Base-by-base conservation (phyloP, 345 rosid species). In the Excoecaria agallocha region DNA sequence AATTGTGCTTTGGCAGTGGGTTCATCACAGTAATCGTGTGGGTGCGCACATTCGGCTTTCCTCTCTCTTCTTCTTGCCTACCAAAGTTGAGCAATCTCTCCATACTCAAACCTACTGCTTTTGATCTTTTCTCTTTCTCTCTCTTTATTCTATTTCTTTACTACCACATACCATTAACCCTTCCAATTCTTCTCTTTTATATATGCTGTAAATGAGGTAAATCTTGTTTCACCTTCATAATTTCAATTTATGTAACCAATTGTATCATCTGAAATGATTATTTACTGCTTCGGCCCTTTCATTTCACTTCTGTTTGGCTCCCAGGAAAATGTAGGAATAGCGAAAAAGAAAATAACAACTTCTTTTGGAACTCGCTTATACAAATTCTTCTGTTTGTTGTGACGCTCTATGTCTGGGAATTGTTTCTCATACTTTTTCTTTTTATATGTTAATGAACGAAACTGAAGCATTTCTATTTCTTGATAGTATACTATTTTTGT, bases 371-470 rank as follows among this genome's bases (percentile, higher is more conserved):
- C 63, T 49, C 6, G 35, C 39, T 8, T 4, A 38, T 1, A 24
- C 19, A 37, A 62, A 15, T 51, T 73, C 30, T n/a, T 16, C 8
- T 43, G 59, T 61, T 73, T 10, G 15, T 62, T 72, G 24, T 72
- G 8, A 37, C 10, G 20, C 35, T 50, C 17, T 35, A 37, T 39
- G 24, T 4, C 37, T 25, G 38, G 39, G 35, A 11, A 17, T 22
- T 24, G 3, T 17, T 62, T 62, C 45, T 13, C 22, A 4, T 55
- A 4, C 25, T 19, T 39, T 43, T 30, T 3, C 2, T 58, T 3
- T 41, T 12, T 15, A 15, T 11, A 63, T 37, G 11, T 1, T 19
- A 9, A 9, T 55, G 59, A 55, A 55, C 22, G 59, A 55, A 55
- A 55, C 1, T n/a, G 25, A 9, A n/a, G 20, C 11, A 19, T 19